These are phyloP conservation scores for Mycena belliarum DNA, from an alignment of 768 basidiomycete genomes.

Conservation along the genomic window DNA sequence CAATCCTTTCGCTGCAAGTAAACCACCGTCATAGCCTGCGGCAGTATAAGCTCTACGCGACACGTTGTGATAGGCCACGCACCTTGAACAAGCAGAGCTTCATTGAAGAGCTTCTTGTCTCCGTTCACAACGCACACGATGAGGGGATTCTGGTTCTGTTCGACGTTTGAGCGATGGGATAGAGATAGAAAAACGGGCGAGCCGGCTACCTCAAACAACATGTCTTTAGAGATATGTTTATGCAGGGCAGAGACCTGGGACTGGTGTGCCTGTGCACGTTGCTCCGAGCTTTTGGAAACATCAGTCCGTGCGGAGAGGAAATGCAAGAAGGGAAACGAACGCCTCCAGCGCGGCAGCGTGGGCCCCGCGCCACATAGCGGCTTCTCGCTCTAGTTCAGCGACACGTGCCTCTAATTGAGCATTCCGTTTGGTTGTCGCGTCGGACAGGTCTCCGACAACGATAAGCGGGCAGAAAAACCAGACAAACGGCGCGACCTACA, in stretches of 20 bases:
- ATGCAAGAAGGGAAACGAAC: slow-evolving; percentile 1
- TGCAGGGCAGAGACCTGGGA: slow-evolving; percentile 66
- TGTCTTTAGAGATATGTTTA: slow-evolving; percentile 60
- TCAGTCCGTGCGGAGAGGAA: neutral
- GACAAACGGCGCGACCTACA: slow-evolving; percentile 38
- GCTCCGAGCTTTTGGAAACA: slow-evolving; percentile 53
- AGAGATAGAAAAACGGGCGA: neutral
- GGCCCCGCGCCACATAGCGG: slow-evolving; percentile 71
- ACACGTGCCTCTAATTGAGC: slow-evolving; percentile 64
- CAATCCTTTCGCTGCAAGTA: slow-evolving; percentile 60
- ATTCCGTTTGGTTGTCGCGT: slow-evolving; percentile 63
- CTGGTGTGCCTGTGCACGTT: slow-evolving; percentile 66
- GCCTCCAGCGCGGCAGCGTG: slow-evolving; percentile 63
- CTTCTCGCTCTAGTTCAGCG: slow-evolving; percentile 67
- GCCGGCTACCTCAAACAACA: slow-evolving; percentile 49
- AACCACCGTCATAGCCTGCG: slow-evolving; percentile 69
- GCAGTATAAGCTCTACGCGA: slow-evolving; percentile 56
- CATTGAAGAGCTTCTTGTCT: slow-evolving; percentile 66
- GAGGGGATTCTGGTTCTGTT: slow-evolving; percentile 59
- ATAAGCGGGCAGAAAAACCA: neutral
- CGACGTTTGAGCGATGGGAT: slow-evolving; percentile 1
- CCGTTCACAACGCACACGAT: slow-evolving; percentile 78
- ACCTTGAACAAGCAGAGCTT: slow-evolving; percentile 51
- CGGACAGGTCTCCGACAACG: slow-evolving; percentile 54
- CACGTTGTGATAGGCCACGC: slow-evolving; percentile 26